Base-by-base conservation (phyloP, 345 rosid genomes). In the Jatropha curcas region DNA sequence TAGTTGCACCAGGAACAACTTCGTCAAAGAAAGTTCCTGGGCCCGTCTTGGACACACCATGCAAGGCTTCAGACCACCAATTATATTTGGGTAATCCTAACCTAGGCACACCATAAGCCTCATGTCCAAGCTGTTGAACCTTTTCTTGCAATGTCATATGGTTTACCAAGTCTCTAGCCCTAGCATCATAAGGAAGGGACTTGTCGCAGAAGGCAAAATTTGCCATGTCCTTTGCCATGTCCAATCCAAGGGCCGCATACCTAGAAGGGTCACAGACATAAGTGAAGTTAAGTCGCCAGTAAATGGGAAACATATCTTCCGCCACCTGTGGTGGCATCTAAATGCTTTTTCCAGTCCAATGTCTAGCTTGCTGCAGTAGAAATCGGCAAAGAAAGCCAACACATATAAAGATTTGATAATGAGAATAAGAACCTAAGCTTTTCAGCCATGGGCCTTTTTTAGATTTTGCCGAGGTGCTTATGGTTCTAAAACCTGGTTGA, bases 41-140 rank as follows among this genome's bases (percentile, higher is more conserved):
- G 17, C 88, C 87, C 2, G 76, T 82, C 3, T 77, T 4, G 37
- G 90, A 79, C 19, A 84, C 82, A 1, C 90, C 87, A 8, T 84
- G 88, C 0, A 84, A 72, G 4, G 85, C 90, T 75, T 84, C 86
- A 0, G 84, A 79, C 90, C 88, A 84, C 88, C 88, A 87, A 71
- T 74, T 56, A 28, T 87, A 84, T 48, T 20, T 11, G 0, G 85
- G 85, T 1, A 87, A 41, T 1, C 88, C 88, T 1, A 84, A 20
- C 55, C 85, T 68, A 0, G 74, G 65, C 14, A 84, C 80, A 0
- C 84, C 81, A 2, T 68, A 10, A 8, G 79, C 77, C 4, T 0
- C 61, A 48, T 83, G 6, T 9, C 85, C 85, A 0, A 83, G 58
- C 41, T 81, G 86, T 9, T 1, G 27, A 0, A 73, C 84, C 57